phyloP scores from a whole-genome alignment of 1,284 basidiomycete genomes.

The Hemileia vastatrix region DNA sequence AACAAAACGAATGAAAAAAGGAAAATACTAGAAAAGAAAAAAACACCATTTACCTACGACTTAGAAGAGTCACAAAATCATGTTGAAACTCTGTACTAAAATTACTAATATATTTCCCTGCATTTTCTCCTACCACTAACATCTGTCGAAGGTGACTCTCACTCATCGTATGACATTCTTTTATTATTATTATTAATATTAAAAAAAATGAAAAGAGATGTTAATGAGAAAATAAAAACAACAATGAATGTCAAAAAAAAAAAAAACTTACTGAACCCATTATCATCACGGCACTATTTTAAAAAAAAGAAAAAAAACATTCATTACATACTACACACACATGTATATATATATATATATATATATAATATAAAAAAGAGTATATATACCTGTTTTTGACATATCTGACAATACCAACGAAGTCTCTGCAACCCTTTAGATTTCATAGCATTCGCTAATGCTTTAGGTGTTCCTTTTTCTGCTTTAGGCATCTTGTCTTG shows the following conservation, averaged over 20 bases:
- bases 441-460: conserved; percentile 88
- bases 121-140: conserved; percentile 85
- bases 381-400: conserved; percentile 15
- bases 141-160: conserved; percentile 90
- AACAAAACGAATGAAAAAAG: conserved; percentile 6
- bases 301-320: background rate
- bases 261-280: conserved; percentile 73
- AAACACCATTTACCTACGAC: conserved; percentile 54
- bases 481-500: conserved; percentile 25
- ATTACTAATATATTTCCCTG: conserved; percentile 78
- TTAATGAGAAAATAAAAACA: conserved; percentile 32
- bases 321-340: background rate
- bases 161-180: conserved; percentile 58
- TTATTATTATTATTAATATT: conserved; percentile 12
- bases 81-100: conserved; percentile 83
- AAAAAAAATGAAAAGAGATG: background rate
- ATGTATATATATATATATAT: background rate
- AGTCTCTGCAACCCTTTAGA: conserved; percentile 80
- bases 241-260: conserved; percentile 25
- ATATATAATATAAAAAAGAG: background rate
- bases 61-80: conserved; percentile 80
- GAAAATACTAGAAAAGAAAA: background rate
- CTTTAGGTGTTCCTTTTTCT: conserved; percentile 51
- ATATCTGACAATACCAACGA: conserved; percentile 68
- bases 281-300: conserved; percentile 57